Conservation (phyloP, 768 basidiomycete species). For the Ramaria sp. region DNA sequence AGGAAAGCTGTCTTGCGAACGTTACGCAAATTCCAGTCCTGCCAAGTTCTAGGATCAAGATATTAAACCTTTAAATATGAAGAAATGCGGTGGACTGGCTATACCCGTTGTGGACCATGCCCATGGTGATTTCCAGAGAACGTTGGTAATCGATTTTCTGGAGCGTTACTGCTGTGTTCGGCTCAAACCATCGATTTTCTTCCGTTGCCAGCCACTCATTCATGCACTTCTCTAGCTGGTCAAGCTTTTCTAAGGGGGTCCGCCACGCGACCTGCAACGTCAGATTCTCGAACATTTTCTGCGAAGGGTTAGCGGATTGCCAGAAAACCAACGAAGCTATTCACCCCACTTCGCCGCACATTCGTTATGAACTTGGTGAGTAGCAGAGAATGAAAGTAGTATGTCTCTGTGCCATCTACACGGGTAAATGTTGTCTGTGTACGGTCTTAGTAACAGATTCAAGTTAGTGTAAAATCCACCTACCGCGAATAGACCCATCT, state of each 20-base stretch:
- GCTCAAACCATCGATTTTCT: conserved; percentile 70
- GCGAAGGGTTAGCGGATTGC: not conserved
- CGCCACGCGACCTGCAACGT: conserved; percentile 69
- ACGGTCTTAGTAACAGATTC: not conserved
- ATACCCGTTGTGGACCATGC: conserved; percentile 43
- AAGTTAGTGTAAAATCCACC: conserved; percentile 11
- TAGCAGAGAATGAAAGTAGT: conserved; percentile 72
- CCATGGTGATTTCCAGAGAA: conserved; percentile 57
- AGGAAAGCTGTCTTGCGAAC: conserved; percentile 68
- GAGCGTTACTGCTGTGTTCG: conserved; percentile 49
- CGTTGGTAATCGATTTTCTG: conserved; percentile 58
- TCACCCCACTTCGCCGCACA: conserved; percentile 57
- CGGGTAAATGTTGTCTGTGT: conserved; percentile 57
- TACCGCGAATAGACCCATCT: conserved; percentile 69
- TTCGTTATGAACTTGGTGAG: conserved; percentile 70
- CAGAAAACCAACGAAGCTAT: not conserved
- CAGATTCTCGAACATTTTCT: conserved; percentile 59
- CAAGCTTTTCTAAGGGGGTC: conserved; percentile 61
- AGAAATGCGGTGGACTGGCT: not conserved
- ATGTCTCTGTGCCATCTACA: conserved; percentile 65
- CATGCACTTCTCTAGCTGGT: conserved; percentile 51
- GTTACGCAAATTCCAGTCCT: conserved; percentile 53
- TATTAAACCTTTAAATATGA: not conserved
- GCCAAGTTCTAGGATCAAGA: conserved; percentile 29
- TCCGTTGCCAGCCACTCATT: conserved; percentile 73